Evolutionary conservation across 208 protist species (phyloP).

Genomic region (Acanthamoeba royreba): DNA sequence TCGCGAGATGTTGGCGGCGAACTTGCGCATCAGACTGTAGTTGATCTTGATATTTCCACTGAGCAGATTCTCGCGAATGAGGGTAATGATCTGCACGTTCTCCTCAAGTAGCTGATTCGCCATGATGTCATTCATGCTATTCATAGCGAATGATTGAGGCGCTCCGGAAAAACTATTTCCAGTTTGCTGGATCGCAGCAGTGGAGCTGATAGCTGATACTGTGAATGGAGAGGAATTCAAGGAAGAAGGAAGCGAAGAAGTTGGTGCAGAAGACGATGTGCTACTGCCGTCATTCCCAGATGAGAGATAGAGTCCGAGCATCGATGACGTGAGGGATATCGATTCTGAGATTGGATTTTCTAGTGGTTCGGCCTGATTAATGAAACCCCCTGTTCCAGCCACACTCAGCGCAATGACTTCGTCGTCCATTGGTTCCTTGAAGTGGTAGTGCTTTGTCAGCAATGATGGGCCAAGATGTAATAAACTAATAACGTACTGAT

Average conservation of each 20-base stretch:
- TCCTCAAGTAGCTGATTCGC: slow-evolving; percentile 15
- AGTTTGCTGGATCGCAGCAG: not conserved
- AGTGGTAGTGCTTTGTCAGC: no score
- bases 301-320: not conserved
- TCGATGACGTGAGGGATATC: not conserved
- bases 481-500: not conserved
- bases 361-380: no score
- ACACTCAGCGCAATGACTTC: not conserved
- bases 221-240: not conserved
- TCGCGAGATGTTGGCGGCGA: not conserved
- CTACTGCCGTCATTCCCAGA: not conserved
- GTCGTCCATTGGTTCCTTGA: not conserved
- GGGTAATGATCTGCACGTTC: slow-evolving; percentile 6
- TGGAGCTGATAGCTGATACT: not conserved
- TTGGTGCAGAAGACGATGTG: not conserved
- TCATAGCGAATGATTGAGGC: not conserved
- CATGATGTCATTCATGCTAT: not conserved
- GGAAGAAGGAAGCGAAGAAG: not conserved
- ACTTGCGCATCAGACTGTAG: slow-evolving; percentile 7
- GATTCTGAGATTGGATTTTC: no score
- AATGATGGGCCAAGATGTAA: not conserved
- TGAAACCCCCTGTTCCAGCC: no score
- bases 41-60: not conserved
- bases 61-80: slow-evolving; percentile 28
- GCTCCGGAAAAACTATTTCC: not conserved